These are phyloP conservation scores for Auriculariales sp. DNA, from an alignment of 768 basidiomycete species.

Conservation along the genomic window DNA sequence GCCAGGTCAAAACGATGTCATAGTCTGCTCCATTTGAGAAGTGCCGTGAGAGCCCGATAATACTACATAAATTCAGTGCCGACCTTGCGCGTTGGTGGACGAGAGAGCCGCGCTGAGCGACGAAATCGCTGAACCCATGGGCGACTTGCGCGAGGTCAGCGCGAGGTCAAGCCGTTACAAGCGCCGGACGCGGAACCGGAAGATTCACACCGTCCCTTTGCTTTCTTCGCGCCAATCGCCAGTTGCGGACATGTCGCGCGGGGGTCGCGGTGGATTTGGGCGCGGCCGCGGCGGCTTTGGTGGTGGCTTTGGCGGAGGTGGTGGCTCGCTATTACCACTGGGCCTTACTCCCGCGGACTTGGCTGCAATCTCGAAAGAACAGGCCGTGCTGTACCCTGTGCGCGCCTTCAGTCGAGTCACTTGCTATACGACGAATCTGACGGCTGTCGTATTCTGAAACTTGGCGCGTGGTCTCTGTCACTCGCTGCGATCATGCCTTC, in stretches of 20 bases:
- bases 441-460: background rate
- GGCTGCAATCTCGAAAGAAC: slow-evolving; percentile 61
- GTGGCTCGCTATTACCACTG: slow-evolving; percentile 43
- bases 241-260: slow-evolving; percentile 46
- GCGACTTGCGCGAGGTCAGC: too few species aligned
- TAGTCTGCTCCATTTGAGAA: too few species aligned
- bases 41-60: too few species aligned
- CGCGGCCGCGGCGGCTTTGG: slow-evolving; percentile 52
- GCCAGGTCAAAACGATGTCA: too few species aligned
- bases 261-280: slow-evolving; percentile 23
- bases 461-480: background rate
- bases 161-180: too few species aligned
- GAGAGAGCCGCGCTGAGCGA: too few species aligned
- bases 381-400: slow-evolving; percentile 70
- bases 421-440: background rate
- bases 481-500: background rate
- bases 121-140: too few species aligned
- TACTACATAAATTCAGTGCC: too few species aligned
- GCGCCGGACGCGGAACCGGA: too few species aligned
- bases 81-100: too few species aligned
- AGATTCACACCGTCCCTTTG: too few species aligned
- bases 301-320: slow-evolving; percentile 20
- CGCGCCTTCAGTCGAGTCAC: slow-evolving; percentile 18
- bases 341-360: slow-evolving; percentile 72
- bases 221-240: too few species aligned